phyloP scores from a whole-genome alignment of 2,329 filamentous ascomycete species.

The Colletotrichum gigasporum region DNA sequence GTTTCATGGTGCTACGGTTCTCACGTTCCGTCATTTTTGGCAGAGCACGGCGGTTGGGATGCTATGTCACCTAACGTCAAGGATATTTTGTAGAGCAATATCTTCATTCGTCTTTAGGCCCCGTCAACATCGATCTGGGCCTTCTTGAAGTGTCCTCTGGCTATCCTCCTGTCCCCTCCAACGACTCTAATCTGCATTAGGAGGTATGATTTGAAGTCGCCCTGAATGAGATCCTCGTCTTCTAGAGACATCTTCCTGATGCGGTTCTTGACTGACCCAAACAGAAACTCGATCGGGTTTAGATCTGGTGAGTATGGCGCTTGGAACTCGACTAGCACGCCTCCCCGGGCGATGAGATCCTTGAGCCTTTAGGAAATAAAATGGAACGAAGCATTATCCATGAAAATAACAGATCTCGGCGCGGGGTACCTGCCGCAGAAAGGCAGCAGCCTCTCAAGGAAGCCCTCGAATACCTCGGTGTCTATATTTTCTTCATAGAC shows the following conservation, averaged over 20 bases:
- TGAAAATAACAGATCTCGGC: neutral
- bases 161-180: too few species aligned
- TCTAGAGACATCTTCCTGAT: neutral
- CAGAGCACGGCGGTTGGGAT: too few species aligned
- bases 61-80: too few species aligned
- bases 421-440: neutral
- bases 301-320: neutral
- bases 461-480: neutral
- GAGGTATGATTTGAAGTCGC: neutral
- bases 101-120: too few species aligned
- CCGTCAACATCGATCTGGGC: too few species aligned
- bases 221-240: neutral
- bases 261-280: neutral
- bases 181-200: neutral
- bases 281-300: neutral
- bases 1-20: too few species aligned
- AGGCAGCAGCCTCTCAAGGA: neutral
- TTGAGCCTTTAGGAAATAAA: too few species aligned
- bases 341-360: neutral
- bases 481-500: neutral
- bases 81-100: too few species aligned
- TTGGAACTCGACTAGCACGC: neutral
- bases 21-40: too few species aligned
- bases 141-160: too few species aligned
- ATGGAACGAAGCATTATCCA: neutral